Evolutionary conservation across 2,329 filamentous ascomycete species (phyloP).

Genomic region (Thielaviopsis cerberus): DNA sequence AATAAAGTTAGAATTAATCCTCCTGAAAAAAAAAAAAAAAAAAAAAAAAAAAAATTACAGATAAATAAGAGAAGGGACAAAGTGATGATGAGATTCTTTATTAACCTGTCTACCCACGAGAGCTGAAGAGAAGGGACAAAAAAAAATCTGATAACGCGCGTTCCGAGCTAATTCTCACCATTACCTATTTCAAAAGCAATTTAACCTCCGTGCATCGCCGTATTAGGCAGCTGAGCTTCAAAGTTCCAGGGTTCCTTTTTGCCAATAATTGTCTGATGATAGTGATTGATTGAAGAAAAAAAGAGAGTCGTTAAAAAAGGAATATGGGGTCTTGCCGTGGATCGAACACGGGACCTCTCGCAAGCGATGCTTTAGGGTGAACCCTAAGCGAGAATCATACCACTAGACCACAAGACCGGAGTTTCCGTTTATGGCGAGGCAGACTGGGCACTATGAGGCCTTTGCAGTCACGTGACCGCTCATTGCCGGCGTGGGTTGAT

Average conservation of each 20-base stretch:
- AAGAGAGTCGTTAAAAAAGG: too few relatives aligned
- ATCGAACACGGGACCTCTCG: conserved; percentile 30
- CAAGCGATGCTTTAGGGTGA: conserved; percentile 21
- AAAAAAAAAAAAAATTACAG: too few relatives aligned
- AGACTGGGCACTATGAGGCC: neutral
- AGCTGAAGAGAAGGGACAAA: too few relatives aligned
- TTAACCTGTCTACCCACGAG: too few relatives aligned
- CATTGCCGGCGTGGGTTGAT: too few relatives aligned
- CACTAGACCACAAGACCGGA: conserved; percentile 39
- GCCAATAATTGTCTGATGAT: too few relatives aligned
- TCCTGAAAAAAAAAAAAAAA: neutral
- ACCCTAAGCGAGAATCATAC: conserved; percentile 56
- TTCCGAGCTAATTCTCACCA: neutral
- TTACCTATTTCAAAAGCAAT: neutral
- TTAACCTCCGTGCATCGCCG: neutral
- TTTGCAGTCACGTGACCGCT: neutral
- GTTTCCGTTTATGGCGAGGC: neutral
- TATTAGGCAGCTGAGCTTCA: neutral
- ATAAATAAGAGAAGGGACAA: too few relatives aligned
- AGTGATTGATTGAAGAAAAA: neutral
- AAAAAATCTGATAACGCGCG: neutral
- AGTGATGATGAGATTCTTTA: too few relatives aligned
- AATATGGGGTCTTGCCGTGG: conserved; percentile 25
- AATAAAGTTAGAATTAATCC: neutral
- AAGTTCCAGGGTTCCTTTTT: neutral